A percentile compares a stretch with the other conserved stretches of the same genome.
phyloP scores from a whole-genome alignment of 169 alveolate species.

The Plasmodium relictum region DNA sequence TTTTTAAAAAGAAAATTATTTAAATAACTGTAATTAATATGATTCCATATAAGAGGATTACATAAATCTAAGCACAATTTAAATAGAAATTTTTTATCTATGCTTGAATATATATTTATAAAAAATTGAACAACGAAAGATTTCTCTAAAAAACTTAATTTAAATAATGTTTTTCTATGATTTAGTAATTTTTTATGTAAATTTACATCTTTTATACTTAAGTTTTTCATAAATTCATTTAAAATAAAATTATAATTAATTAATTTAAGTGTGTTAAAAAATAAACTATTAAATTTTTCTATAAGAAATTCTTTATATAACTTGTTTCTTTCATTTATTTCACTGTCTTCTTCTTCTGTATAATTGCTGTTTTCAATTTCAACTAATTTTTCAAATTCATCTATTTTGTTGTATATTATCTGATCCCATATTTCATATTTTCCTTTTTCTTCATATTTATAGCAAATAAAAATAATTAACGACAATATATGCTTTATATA shows the following conservation, averaged over 20 bases:
- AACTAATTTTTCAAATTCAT: slow-evolving; percentile 74
- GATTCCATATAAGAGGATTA: slow-evolving; percentile 68
- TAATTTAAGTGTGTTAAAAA: slow-evolving; percentile 61
- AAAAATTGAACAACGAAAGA: slow-evolving; percentile 49
- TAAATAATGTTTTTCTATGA: slow-evolving; percentile 11
- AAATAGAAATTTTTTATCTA: slow-evolving; percentile 71
- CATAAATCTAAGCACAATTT: slow-evolving; percentile 66
- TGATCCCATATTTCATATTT: slow-evolving; percentile 76
- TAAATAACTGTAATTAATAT: slow-evolving; percentile 48
- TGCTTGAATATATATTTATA: slow-evolving; percentile 72
- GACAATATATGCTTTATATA: slow-evolving; percentile 67
- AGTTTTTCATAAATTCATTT: slow-evolving; percentile 8
- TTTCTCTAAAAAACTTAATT: slow-evolving; percentile 64
- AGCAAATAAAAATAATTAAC: slow-evolving; percentile 61
- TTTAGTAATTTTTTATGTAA: background rate
- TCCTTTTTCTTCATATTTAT: slow-evolving; percentile 77
- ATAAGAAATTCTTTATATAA: slow-evolving; percentile 63
- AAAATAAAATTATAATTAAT: slow-evolving; percentile 69
- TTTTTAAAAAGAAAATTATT: slow-evolving; percentile 51
- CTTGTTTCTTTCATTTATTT: slow-evolving; percentile 45
- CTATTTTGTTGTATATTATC: slow-evolving; percentile 54
- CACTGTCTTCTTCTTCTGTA: background rate
- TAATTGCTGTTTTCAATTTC: slow-evolving; percentile 29
- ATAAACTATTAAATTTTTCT: slow-evolving; percentile 58
- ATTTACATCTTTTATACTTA: background rate